Evolutionary conservation across 176 grass and related monocot species (phyloP).

Genomic region (Thalia dealbata): DNA sequence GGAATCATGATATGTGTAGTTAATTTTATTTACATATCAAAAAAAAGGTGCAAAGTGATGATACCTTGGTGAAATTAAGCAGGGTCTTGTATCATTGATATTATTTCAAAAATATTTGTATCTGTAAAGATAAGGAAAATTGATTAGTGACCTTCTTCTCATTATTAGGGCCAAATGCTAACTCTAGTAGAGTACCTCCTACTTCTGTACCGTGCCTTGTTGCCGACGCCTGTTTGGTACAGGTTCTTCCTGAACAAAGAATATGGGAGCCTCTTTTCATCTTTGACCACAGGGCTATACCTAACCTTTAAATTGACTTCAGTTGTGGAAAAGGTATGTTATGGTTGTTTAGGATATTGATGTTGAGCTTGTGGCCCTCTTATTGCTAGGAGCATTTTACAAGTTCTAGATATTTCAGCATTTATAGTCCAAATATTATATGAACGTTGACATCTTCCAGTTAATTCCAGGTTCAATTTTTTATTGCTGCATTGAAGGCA

Average conservation of each 20-base stretch:
- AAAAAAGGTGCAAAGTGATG: not conserved
- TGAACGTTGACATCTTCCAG: slow-evolving; percentile 14
- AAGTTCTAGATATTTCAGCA: not conserved
- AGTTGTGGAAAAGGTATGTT: slow-evolving; percentile 87
- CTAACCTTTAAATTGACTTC: slow-evolving; percentile 98
- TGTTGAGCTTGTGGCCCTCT: not conserved
- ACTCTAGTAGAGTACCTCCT: slow-evolving; percentile 90
- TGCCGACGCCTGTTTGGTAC: slow-evolving; percentile 96
- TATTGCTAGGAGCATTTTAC: not conserved
- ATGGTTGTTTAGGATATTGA: not conserved
- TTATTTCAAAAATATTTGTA: not conserved
- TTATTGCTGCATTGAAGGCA: slow-evolving; percentile 77
- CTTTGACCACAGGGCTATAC: slow-evolving; percentile 86
- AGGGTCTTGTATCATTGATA: not conserved
- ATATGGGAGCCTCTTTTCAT: slow-evolving; percentile 95
- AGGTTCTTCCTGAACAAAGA: slow-evolving; percentile 99
- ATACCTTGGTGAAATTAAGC: not conserved
- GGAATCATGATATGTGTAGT: not conserved
- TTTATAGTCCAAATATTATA: slow-evolving; percentile 7
- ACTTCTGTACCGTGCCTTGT: slow-evolving; percentile 78
- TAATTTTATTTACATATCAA: no score
- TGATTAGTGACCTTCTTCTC: not conserved
- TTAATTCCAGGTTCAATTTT: slow-evolving; percentile 85
- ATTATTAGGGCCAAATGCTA: slow-evolving; percentile 87
- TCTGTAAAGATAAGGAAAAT: not conserved